Conservation (phyloP, 192 early-diverging fungal genomes). For the Podila minutissima region DNA sequence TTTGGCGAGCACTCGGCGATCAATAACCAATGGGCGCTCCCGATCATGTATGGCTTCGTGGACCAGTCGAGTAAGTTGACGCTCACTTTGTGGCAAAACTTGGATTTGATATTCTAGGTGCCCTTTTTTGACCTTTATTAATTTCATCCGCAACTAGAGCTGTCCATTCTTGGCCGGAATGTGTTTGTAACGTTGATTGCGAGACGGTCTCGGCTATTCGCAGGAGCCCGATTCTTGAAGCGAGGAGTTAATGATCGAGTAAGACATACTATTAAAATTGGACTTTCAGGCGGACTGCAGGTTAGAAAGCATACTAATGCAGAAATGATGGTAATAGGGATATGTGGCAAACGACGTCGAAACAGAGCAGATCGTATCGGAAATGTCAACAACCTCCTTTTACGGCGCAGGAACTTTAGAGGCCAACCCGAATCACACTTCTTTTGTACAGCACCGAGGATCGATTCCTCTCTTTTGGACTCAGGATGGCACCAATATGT, state of each 20-base stretch:
- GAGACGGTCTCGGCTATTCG: constrained; percentile 91
- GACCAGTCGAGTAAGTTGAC: constrained; percentile 85
- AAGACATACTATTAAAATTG: background rate
- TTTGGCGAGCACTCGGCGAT: constrained; percentile 69
- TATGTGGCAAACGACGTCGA: constrained; percentile 99
- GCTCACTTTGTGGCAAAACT: too few species aligned
- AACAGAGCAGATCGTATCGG: constrained; percentile 97
- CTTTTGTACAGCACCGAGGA: constrained; percentile 97
- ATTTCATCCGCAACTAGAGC: constrained; percentile 57
- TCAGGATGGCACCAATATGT: constrained; percentile 92
- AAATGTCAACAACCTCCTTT: constrained; percentile 91
- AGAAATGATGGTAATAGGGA: constrained; percentile 61
- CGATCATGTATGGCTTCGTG: constrained; percentile 95
- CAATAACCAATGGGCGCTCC: constrained; percentile 80
- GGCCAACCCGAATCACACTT: constrained; percentile 82
- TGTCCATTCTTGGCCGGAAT: constrained; percentile 91
- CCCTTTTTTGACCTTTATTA: background rate
- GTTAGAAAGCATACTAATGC: background rate
- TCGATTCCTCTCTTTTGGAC: constrained; percentile 97
- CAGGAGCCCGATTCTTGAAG: constrained; percentile 95
- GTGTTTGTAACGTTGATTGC: constrained; percentile 95
- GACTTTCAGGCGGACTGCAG: background rate
- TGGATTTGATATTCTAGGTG: background rate
- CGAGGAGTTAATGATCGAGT: constrained; percentile 93
- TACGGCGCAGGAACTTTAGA: constrained; percentile 63